Conservation (phyloP, 2,329 filamentous ascomycete genomes). For the Sclerotinia minor region DNA sequence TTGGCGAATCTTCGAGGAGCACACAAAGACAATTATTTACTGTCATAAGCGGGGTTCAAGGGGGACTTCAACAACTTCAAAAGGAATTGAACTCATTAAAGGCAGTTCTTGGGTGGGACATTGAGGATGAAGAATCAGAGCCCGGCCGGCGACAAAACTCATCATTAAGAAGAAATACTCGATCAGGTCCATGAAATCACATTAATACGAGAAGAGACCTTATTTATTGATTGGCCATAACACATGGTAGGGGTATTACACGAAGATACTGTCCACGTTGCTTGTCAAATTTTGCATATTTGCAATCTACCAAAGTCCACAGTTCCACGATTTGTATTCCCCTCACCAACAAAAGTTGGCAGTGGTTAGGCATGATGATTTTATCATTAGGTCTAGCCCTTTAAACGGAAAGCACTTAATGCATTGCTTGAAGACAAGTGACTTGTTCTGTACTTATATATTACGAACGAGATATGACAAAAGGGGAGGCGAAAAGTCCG, state of each 20-base stretch:
- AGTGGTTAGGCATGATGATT: not conserved
- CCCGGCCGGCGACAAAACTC: not conserved
- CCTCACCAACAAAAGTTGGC: not conserved
- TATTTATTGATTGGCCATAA: not conserved
- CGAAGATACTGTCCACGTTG: not conserved
- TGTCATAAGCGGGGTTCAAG: constrained; percentile 33
- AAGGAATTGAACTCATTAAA: constrained; percentile 35
- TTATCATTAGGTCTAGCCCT: not conserved
- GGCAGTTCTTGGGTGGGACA: constrained; percentile 33
- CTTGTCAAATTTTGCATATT: not conserved
- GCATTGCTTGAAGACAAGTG: not conserved
- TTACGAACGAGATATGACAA: not conserved
- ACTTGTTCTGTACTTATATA: not conserved
- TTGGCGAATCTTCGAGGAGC: constrained; percentile 31
- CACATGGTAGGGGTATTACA: not conserved
- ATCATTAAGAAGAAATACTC: not conserved
- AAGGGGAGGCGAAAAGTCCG: not conserved
- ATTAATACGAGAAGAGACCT: not conserved
- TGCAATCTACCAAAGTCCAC: not conserved
- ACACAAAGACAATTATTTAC: constrained; percentile 35
- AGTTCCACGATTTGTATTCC: not conserved
- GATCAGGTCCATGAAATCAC: constrained; percentile 12
- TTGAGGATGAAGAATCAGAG: constrained; percentile 24
- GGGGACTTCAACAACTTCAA: constrained; percentile 34
- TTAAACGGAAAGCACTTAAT: not conserved